Evolutionary conservation across 75 land plant genomes (phyloP), one percentile per base, ranked within the genome.

Genomic region (Azolla pinnata): DNA sequence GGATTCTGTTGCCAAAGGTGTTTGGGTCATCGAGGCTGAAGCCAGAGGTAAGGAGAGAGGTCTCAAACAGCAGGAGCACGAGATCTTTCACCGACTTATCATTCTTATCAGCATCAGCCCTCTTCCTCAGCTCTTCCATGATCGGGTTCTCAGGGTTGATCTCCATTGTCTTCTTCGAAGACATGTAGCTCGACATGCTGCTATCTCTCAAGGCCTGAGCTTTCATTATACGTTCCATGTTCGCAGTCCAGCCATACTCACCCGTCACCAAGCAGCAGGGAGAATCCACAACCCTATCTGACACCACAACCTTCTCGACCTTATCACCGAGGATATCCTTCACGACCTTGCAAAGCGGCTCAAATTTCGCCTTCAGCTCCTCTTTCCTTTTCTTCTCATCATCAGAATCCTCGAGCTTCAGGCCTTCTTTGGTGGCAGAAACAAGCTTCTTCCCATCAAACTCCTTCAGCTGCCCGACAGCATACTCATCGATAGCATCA

Each of bases 151-250:
- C 85, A 7, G 85, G 79, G 56, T 83, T 83, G 55, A 83, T 79
- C 64, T 83, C 85, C 85, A 83, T 75, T 0, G 85, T 83, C 76
- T 79, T 83, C 82, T 79, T 83, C 68, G 71, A 66, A 1, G 79
- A 71, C 85, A 83, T 83, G 68, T 79, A 83, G 52, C 61, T 56
- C 19, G 56, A 69, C 90, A 86, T 86, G 74, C 83, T 79, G 56
- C 65, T 77, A 60, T 86, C 90, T 57, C 90, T 72, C 51, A 86
- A 32, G 0, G 90, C 90, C 64, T 86, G 90, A 1, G 90, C 90
- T 55, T 80, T 86, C 89, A 85, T 85, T 61, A 84, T 84, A 46
- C 87, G 64, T 58, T 84, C 87, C 87, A 84, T 84, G 69, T 85
- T 85, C 0, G 88, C 88, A 20, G 82, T 81, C 88, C 85, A 85